Evolutionary conservation across 768 basidiomycete species (phyloP), one percentile per base, ranked within the genome.

Genomic region (Plicaturopsis crispa): DNA sequence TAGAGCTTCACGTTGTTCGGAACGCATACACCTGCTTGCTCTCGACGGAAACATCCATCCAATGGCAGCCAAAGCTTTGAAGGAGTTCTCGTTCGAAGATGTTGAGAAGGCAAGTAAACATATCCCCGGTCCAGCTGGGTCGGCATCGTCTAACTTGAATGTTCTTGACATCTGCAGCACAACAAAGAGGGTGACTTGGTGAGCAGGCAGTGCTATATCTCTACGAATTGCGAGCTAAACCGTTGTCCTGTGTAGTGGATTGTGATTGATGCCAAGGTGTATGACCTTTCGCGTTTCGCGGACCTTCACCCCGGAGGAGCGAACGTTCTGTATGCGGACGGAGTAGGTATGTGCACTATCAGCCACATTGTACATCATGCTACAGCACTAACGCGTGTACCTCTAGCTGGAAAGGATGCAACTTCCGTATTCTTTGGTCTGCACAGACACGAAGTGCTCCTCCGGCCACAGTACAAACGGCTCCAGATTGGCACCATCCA

Each of bases 131-230:
- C 19, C 8, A 4, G 7, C 23, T 33, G 20, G 36, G 12, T 20
- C 6, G 4, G 37, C n/a, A n/a, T n/a, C 28, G 33, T 21, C 6
- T 26, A 22, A 38, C 34, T 37, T 30, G 21, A 18, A 28, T 23
- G 31, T 31, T 31, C 35, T 36, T 33, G 21, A 36, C 26, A 22
- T 35, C 33, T 36, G 8, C 45, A 96, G 91, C 92, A 96, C 61
- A 88, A 91, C 68, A 81, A 75, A 51, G 76, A 80, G 49, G 87
- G 84, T 34, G 81, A 93, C 57, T 58, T 96, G 47, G 86, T 84
- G 44, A 53, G 75, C 63, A 19, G 36, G 24, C 12, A 12, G 16
- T n/a, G 33, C 31, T 34, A 11, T 14, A 18, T 13, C 20, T 5
- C 2, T 10, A 2, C 13, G 23, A 16, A 11, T 16, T 35, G 16